Evolutionary conservation across 192 early-diverging fungal species (phyloP).

Genomic region (Podila horticola): DNA sequence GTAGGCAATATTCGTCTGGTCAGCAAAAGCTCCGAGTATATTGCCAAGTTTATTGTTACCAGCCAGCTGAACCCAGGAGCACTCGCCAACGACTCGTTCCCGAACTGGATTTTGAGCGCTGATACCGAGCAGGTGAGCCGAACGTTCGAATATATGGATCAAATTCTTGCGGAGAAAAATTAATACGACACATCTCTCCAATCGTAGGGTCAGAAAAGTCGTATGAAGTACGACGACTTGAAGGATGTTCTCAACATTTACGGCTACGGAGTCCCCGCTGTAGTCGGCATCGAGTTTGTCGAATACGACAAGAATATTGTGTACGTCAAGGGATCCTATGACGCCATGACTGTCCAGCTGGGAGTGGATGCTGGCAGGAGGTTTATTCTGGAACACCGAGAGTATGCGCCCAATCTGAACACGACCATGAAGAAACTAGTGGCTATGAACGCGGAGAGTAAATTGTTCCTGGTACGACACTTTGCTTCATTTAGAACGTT

Average conservation of each 20-base stretch:
- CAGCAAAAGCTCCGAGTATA: conserved; percentile 18
- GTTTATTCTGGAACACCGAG: conserved; percentile 36
- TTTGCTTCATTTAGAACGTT: background rate
- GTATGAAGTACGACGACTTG: conserved; percentile 31
- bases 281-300: conserved; percentile 4
- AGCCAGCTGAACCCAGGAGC: conserved; percentile 20
- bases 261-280: conserved; percentile 15
- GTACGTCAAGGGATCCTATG: conserved; percentile 20
- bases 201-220: conserved; percentile 17
- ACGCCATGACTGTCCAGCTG: conserved; percentile 17
- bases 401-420: conserved; percentile 21
- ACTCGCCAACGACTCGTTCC: conserved; percentile 3
- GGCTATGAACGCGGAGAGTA: conserved; percentile 21
- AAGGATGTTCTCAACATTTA: conserved; percentile 5
- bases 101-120: conserved; percentile 20
- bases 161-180: no score
- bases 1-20: background rate
- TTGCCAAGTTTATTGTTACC: conserved; percentile 36
- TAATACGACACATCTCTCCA: background rate
- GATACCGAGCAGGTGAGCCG: conserved; percentile 12
- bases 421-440: conserved; percentile 25
- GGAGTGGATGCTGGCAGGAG: conserved; percentile 5
- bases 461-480: conserved; percentile 30
- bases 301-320: conserved; percentile 23
- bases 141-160: no score